Conservation (phyloP, 495 filamentous ascomycete genomes). For the Xylaria flabelliformis region DNA sequence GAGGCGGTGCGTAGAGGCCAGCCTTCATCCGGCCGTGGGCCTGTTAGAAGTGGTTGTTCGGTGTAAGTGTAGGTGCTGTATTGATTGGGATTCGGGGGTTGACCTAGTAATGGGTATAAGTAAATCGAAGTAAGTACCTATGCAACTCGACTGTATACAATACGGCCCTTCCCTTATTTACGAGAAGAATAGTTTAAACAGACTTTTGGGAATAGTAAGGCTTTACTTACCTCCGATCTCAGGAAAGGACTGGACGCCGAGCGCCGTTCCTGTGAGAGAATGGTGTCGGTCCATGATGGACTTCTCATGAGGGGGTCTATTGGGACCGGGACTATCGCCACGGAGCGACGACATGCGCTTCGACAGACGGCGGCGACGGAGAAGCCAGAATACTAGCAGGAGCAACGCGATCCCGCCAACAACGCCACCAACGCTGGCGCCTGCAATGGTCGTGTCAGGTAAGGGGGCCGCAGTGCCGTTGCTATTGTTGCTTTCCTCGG, state of each 20-base stretch:
- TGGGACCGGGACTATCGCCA: not conserved
- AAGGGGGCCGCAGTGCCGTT: not conserved
- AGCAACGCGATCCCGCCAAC: slow-evolving; percentile 16
- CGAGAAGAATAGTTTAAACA: not conserved
- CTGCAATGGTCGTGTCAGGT: slow-evolving; percentile 18
- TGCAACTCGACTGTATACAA: not conserved
- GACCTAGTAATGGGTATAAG: not conserved
- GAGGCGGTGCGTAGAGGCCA: slow-evolving; percentile 1
- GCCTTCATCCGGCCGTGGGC: not conserved
- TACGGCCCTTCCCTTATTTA: not conserved
- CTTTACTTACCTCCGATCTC: slow-evolving; percentile 4
- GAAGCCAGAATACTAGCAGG: slow-evolving; percentile 17
- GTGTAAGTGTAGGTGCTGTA: not conserved
- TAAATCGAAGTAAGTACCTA: not conserved
- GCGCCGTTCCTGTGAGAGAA: slow-evolving; percentile 24
- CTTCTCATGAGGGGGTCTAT: slow-evolving; percentile 7
- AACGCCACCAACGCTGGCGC: slow-evolving; percentile 34
- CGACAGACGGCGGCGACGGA: slow-evolving; percentile 33
- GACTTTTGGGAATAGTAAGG: not conserved
- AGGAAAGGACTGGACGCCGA: not conserved
- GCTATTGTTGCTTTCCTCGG: not conserved
- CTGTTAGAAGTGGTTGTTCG: not conserved
- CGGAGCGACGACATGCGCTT: slow-evolving; percentile 25
- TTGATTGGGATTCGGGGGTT: not conserved
- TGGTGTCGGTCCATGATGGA: slow-evolving; percentile 19